Conservation (phyloP, 1,284 basidiomycete genomes). For the Singerocomus rubriflavus region DNA sequence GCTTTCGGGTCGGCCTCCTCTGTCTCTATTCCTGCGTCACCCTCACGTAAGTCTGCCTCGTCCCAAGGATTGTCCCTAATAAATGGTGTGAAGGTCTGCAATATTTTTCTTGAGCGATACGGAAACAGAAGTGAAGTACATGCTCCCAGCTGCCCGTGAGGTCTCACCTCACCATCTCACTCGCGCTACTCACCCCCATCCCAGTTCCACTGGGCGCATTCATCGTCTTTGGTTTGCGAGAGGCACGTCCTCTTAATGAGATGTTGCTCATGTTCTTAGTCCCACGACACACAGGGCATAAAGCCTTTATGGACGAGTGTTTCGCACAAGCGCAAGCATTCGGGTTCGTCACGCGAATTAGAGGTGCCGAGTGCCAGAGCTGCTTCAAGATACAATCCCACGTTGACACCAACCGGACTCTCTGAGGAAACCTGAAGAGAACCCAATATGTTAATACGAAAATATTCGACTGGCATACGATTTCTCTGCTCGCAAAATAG, state of each 20-base stretch:
- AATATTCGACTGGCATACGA: neutral
- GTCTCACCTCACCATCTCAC: slow-evolving; percentile 1
- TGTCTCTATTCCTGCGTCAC: slow-evolving; percentile 42
- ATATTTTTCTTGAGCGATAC: slow-evolving; percentile 39
- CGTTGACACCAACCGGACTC: neutral
- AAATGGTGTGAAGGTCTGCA: slow-evolving; percentile 34
- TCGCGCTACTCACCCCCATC: slow-evolving; percentile 2
- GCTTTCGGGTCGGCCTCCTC: slow-evolving; percentile 42
- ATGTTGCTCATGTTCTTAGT: slow-evolving; percentile 3
- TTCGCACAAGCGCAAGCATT: slow-evolving; percentile 8
- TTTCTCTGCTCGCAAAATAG: neutral
- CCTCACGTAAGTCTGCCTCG: slow-evolving; percentile 36
- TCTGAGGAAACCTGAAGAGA: slow-evolving; percentile 6
- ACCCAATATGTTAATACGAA: slow-evolving; percentile 13
- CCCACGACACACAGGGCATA: slow-evolving; percentile 12
- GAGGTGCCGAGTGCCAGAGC: slow-evolving; percentile 27
- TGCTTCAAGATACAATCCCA: slow-evolving; percentile 14
- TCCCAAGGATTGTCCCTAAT: slow-evolving; percentile 2
- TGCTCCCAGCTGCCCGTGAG: slow-evolving; percentile 52
- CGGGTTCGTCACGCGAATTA: slow-evolving; percentile 9
- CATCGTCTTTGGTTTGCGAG: slow-evolving; percentile 47
- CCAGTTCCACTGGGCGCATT: slow-evolving; percentile 45
- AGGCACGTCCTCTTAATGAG: slow-evolving; percentile 27
- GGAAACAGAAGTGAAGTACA: slow-evolving; percentile 39
- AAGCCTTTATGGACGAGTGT: slow-evolving; percentile 16